These are phyloP conservation scores for Plasmodium malariae DNA, from an alignment of 169 alveolate species.

Conservation along the genomic window DNA sequence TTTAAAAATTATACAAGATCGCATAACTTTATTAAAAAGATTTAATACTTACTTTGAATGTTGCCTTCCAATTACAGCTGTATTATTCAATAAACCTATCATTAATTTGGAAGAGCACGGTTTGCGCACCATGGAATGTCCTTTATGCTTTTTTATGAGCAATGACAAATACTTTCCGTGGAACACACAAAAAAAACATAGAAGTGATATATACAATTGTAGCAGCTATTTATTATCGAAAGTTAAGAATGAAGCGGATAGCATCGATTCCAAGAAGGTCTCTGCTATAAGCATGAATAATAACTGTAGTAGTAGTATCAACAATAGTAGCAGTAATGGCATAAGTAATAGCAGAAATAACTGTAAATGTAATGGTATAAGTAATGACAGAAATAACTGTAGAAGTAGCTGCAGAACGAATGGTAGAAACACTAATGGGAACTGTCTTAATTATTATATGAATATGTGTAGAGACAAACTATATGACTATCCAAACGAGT, in stretches of 20 bases:
- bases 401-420: no score
- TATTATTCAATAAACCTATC: slow-evolving; percentile 65
- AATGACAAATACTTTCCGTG: slow-evolving; percentile 59
- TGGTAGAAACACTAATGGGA: no score
- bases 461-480: no score
- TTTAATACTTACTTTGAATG: slow-evolving; percentile 70
- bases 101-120: slow-evolving; percentile 72
- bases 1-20: slow-evolving; percentile 73
- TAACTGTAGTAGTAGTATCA: background rate
- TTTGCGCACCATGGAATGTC: slow-evolving; percentile 70
- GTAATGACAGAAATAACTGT: no score
- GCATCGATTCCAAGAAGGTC: background rate
- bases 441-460: no score
- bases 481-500: background rate
- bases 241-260: background rate
- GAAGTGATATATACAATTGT: background rate
- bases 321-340: background rate
- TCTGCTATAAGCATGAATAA: background rate
- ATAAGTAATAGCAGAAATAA: background rate
- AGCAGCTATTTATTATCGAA: background rate
- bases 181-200: background rate
- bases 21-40: slow-evolving; percentile 43
- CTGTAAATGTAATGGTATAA: background rate
- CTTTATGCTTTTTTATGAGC: slow-evolving; percentile 55
- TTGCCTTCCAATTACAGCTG: slow-evolving; percentile 66